Evolutionary conservation across 495 filamentous ascomycete genomes (phyloP), one percentile per base, ranked within the genome.

Genomic region (Aspergillus asperescens): DNA sequence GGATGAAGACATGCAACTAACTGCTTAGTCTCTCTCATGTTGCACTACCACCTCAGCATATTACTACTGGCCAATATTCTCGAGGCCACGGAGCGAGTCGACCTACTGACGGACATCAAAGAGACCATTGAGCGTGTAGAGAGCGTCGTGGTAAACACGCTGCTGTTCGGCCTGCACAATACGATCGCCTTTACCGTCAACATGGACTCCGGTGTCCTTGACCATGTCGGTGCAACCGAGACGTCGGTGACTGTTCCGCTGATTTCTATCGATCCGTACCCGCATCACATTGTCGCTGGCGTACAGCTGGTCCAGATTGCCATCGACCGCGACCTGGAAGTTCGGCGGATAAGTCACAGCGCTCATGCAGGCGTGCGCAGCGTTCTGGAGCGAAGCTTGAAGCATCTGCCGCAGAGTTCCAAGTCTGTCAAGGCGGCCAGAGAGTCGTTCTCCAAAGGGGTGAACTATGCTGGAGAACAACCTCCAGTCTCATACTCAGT

Each of bases 21-120:
- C 23, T 31, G 31, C 3, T 0, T 50, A 50, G 48, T 19, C 29
- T 50, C 48, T 5, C 16, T 50, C 7, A 50, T 50, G 48, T 37
- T 50, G 0, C 48, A 50, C 15, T 50, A 50, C 12, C 37, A 50
- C n/a, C 24, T 50, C 10, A 50, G 48, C 7, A 50, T 50, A 6
- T 15, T 50, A 6, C 16, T 50, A 5, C 34, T 50, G 7, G 48
- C 38, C 15, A 50, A 50, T 18, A 37, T 41, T 4, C 18, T 50
- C 19, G 48, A 50, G 25, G 37, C 34, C 1, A 41, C 48, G 1
- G 24, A 50, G 7, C 48, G 48, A 3, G 15, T 35, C 3, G 48
- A 50, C 34, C 18, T 50, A 3, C 37, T 50, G 1, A 24, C 35
- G 1, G 48, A 50, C 16, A 27, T 50, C 15, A 37, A 50, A 31